Evolutionary conservation across 108 stramenopile genomes (phyloP).

Genomic region (Schizochytrium sp.): DNA sequence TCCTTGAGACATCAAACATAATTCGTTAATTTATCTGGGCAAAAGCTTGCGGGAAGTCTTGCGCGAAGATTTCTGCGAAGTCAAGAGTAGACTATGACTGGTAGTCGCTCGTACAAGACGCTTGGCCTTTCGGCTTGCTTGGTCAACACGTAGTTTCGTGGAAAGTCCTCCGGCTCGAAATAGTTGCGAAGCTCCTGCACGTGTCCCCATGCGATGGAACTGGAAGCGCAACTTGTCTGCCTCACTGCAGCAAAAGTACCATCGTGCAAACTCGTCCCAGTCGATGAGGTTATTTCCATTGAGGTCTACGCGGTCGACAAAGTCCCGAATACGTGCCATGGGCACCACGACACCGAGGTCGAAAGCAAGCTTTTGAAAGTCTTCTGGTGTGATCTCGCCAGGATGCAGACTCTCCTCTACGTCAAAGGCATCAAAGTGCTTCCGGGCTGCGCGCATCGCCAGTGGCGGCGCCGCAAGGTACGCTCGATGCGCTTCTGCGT

Average conservation of each 20-base stretch:
- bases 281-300: neutral
- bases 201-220: neutral
- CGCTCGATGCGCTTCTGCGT: neutral
- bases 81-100: neutral
- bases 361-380: neutral
- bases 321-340: neutral
- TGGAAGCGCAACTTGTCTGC: neutral
- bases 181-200: neutral
- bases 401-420: neutral
- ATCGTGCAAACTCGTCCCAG: neutral
- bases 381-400: neutral
- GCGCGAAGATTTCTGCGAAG: too few species aligned
- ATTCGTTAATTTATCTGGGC: too few species aligned
- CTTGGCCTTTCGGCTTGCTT: neutral
- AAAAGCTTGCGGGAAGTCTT: too few species aligned
- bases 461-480: neutral
- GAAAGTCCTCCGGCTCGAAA: neutral
- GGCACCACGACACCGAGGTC: neutral
- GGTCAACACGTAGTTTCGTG: neutral
- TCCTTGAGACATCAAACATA: too few species aligned
- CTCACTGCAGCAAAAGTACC: neutral
- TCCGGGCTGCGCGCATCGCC: neutral
- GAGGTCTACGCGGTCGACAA: neutral
- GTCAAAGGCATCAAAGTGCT: neutral
- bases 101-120: neutral